These are phyloP conservation scores for Dendrobium catenatum DNA, from an alignment of 106 monocot species.

Conservation along the genomic window DNA sequence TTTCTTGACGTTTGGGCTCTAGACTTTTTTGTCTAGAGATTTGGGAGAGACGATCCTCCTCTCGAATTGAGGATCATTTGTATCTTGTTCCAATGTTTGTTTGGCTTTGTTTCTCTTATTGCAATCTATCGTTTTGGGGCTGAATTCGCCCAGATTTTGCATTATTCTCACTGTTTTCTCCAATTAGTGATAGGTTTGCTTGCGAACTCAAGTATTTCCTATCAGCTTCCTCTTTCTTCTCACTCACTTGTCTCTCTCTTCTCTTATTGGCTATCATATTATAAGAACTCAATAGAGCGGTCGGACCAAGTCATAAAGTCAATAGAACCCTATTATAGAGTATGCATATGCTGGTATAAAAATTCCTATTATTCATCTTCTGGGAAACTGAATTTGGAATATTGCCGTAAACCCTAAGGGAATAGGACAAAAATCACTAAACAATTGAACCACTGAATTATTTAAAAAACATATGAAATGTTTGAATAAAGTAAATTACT, in stretches of 20 bases:
- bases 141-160: too few species aligned
- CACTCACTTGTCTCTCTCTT: not conserved
- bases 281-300: not conserved
- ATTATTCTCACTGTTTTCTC: too few species aligned
- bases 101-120: too few species aligned
- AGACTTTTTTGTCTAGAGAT: too few species aligned
- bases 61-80: too few species aligned
- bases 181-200: too few species aligned
- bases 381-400: not conserved
- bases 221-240: not conserved
- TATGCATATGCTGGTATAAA: not conserved
- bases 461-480: not conserved
- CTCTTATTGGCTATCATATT: not conserved
- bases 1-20: too few species aligned
- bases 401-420: not conserved
- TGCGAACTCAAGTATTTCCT: too few species aligned
- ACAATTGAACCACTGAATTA: not conserved
- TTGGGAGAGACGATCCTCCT: too few species aligned
- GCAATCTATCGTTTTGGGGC: too few species aligned
- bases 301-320: not conserved
- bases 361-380: not conserved
- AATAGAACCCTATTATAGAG: not conserved
- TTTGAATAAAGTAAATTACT: not conserved
- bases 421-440: not conserved
- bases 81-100: too few species aligned